Base-by-base conservation (phyloP, 805 yeast genomes). In the Ogataea corticis region DNA sequence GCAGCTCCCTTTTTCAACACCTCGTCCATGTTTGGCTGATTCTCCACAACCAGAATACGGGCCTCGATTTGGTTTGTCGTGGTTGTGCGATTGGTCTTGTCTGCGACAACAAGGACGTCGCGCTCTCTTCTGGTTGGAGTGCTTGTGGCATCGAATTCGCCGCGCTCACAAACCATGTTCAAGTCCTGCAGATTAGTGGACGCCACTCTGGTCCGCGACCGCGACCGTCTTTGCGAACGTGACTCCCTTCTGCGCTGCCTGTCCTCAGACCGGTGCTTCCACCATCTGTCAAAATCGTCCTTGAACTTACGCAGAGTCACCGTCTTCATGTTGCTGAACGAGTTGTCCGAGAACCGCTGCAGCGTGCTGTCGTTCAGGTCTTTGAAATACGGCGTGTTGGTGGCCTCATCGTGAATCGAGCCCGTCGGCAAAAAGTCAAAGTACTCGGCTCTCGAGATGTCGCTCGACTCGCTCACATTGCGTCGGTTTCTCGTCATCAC, bases 21-120 rank as follows among this genome's bases (percentile, higher is more conserved):
- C 30, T 48, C 51, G 6, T 45, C 50, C 50, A 44, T 35, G 28
- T 44, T 40, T n/a, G 56, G 52, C 41, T 53, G 54, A 38, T 56
- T 58, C 36, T 59, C 61, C 27, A 57, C 45, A 28, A 52, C 48
- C 16, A 57, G 40, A 16, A 57, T 47, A 38, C 58, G 40, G 9
- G 59, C 41, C 38, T 52, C 58, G 12, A 55, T 38, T 7, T 30
- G 31, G 35, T 46, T 44, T 9, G 35, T 46, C 23, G 32, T 41
- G 9, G 23, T 42, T 12, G 17, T 31, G 36, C 39, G 40, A 14
- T 32, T 44, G 29, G 14, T 27, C 41, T 44, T 42, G 45, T 50
- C 50, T 4, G 30, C 31, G 13, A 46, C 37, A 11, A 46, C 4
- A 10, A 54, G 34, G 15, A 39, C 37, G 33, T 53, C 56, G 23